phyloP scores from a whole-genome alignment of 2,329 filamentous ascomycete species.

The Cercospora zeina region DNA sequence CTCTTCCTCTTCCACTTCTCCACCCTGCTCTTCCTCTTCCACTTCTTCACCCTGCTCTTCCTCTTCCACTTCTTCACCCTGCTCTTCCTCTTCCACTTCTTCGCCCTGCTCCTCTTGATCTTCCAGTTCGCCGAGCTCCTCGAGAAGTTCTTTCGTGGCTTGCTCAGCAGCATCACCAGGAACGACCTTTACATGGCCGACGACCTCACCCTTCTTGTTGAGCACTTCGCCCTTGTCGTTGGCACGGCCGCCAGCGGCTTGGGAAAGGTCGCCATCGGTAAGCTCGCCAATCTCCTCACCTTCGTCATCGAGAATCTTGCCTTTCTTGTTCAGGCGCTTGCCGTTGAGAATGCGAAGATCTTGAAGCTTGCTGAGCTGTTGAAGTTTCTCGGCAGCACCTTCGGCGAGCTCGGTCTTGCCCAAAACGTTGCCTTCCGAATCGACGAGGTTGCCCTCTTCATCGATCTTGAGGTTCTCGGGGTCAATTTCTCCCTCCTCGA shows the following conservation, averaged over 20 bases:
- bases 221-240: slow-evolving; percentile 55
- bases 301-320: slow-evolving; percentile 54
- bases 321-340: slow-evolving; percentile 60
- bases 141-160: slow-evolving; percentile 52
- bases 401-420: slow-evolving; percentile 54
- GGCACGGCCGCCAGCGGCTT: slow-evolving; percentile 51
- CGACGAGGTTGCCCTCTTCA: slow-evolving; percentile 54
- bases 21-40: slow-evolving; percentile 7
- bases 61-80: slow-evolving; percentile 38
- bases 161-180: slow-evolving; percentile 54
- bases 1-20: slow-evolving; percentile 33
- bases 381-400: slow-evolving; percentile 51
- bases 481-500: slow-evolving; percentile 44
- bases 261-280: slow-evolving; percentile 48
- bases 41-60: slow-evolving; percentile 31
- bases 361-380: slow-evolving; percentile 42
- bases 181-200: slow-evolving; percentile 52
- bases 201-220: slow-evolving; percentile 53
- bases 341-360: slow-evolving; percentile 53
- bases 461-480: slow-evolving; percentile 54
- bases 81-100: slow-evolving; percentile 4
- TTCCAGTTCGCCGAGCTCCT: slow-evolving; percentile 49
- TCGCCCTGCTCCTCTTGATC: slow-evolving; percentile 38
- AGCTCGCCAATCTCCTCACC: slow-evolving; percentile 55
- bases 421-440: slow-evolving; percentile 53